Evolutionary conservation across 176 grass and related monocot species (phyloP).

Genomic region (Metroxylon sagu): DNA sequence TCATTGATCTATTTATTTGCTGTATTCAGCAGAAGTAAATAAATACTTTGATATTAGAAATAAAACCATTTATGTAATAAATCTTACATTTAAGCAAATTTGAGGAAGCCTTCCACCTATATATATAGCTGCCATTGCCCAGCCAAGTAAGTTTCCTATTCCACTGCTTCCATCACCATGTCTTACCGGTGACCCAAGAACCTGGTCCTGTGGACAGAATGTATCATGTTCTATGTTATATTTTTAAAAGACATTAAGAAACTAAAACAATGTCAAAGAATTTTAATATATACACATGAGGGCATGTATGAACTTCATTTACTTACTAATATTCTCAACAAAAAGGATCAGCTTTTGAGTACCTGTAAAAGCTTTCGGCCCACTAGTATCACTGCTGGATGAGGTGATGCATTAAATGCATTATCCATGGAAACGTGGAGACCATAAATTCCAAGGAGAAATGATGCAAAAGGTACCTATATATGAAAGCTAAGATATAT

Average conservation of each 20-base stretch:
- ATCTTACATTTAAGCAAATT: slow-evolving; percentile 85
- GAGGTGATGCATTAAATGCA: slow-evolving; percentile 24
- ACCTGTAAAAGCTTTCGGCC: slow-evolving; percentile 71
- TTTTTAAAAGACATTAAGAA: too few species aligned
- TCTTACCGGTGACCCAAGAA: background rate
- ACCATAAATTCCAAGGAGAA: slow-evolving; percentile 36
- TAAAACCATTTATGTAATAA: too few species aligned
- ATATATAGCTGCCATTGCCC: slow-evolving; percentile 87
- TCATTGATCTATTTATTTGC: too few species aligned
- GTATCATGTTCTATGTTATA: too few species aligned
- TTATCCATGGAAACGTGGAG: slow-evolving; percentile 40
- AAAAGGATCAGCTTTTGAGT: slow-evolving; percentile 28
- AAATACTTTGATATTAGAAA: too few species aligned
- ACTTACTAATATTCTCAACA: too few species aligned
- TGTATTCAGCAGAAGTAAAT: too few species aligned
- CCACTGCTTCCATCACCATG: slow-evolving; percentile 32
- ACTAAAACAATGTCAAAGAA: too few species aligned
- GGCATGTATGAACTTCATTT: too few species aligned
- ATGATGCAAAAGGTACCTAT: slow-evolving; percentile 60
- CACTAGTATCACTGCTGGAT: slow-evolving; percentile 49
- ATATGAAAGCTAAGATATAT: slow-evolving; percentile 9
- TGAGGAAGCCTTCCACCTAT: slow-evolving; percentile 92
- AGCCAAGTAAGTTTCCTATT: slow-evolving; percentile 86
- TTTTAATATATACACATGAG: too few species aligned
- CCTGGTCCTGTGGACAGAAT: background rate